Evolutionary conservation across 1,284 basidiomycete genomes (phyloP), one percentile per base, ranked within the genome.

Genomic region (Ganoderma meredithae): DNA sequence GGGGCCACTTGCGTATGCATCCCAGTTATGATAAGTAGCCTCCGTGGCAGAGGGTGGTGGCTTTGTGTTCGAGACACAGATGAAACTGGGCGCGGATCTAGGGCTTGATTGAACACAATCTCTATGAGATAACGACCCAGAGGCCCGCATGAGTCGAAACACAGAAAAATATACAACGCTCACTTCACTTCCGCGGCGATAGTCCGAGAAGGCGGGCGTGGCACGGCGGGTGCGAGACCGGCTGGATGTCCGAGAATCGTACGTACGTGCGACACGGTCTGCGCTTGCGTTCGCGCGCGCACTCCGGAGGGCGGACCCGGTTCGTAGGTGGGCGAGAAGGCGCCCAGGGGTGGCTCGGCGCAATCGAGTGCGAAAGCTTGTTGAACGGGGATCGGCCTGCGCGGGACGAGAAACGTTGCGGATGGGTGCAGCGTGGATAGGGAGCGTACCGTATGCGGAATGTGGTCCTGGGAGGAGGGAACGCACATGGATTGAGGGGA

Each of bases 381-480:
- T 60, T 33, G 40, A 61, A 53, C 52, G 40, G 47, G 40, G n/a
- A 66, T 62, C 65, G 65, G 65, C n/a, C 27, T 22, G 25, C 33
- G 65, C 65, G 65, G 65, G 40, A 62, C 65, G 65, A 36, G 33
- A 39, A 61, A 49, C 39, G 13, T 36, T 47, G 53, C 15, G 27
- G 53, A n/a, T 36, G 40, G 39, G 59, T 53, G 68, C 65, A 33
- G 71, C 71, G 71, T 71, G 70, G 41, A 58, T 44, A 63, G 68
- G 49, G 60, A 72, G 64, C 62, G 25, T 33, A 60, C 68, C 62
- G 13, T 27, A 49, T 69, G 56, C 22, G 66, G 64, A 19, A 39
- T 58, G 68, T 68, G 63, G 68, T 64, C 64, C 68, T 69, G 68
- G 59, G 71, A 72, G 64, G 62, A 25, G 40, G 27, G 59, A 33